Evolutionary conservation across 129 eudicot genomes (phyloP), one percentile per base, ranked within the genome.

Genomic region (Flaveria trinervia): DNA sequence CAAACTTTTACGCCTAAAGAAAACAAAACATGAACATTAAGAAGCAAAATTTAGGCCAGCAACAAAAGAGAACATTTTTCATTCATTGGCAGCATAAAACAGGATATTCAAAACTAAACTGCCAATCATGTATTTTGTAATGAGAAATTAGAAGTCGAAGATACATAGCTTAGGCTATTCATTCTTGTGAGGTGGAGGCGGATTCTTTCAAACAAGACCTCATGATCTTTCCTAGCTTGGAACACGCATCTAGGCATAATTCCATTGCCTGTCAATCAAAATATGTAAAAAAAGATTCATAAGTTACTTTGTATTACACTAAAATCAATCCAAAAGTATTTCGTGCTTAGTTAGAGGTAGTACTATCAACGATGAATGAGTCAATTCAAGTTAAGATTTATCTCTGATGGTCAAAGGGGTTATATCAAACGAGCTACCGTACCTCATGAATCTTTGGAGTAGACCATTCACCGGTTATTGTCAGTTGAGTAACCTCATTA

Each of bases 391-490:
- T 11, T 18, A 1, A 28, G n/a, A 3, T 17, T n/a, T 5, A 54
- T 18, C 52, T 72, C 23, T 13, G 6, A 48, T 7, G 15, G 60
- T 46, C 66, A 55, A 54, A 33, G 7, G 17, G 48, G 36, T 30
- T 30, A 30, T 30, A 30, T 26, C 43, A 17, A 61, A 61, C 1
- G 28, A 16, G 16, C 69, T 15, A 64, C 0, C 59, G 60, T 87
- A 94, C 98, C 97, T 95, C 96, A 22, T 91, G 85, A 77, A 92
- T 82, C 80, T 88, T 92, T 45, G 95, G 85, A 43, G 92, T 79
- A 45, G 97, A 86, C 99, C 99, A 95, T 83, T 92, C 95, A 70
- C 99, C 99, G 3, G 97, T 75, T 73, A 89, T 76, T 26, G 88
- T 85, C 72, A 95, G 83, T 77, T 95, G 99, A 61, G 99, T 91